Conservation (phyloP, 192 early-diverging fungal species). For the Podila clonocystis region DNA sequence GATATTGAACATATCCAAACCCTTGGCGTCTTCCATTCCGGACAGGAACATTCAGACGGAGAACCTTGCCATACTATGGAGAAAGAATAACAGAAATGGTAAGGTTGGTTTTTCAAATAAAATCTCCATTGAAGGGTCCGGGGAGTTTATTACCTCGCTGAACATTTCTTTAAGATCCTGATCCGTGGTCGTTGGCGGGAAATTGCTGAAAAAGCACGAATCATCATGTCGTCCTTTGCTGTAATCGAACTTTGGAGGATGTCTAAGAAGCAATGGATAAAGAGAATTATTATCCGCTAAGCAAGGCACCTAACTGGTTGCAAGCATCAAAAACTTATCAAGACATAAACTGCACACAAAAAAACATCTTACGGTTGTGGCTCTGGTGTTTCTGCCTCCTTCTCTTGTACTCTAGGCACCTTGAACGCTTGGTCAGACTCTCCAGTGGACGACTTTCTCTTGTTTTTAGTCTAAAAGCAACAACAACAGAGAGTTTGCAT, state of each 20-base stretch:
- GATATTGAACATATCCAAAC: not conserved
- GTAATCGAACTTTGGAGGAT: slow-evolving; percentile 11
- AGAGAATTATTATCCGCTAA: not conserved
- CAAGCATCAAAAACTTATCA: not conserved
- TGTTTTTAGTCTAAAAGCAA: slow-evolving; percentile 6
- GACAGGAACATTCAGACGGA: not conserved
- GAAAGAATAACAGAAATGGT: not conserved
- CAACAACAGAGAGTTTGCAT: not conserved
- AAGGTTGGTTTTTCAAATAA: not conserved
- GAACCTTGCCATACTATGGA: not conserved
- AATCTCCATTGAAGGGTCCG: no score
- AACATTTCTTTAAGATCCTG: slow-evolving; percentile 20
- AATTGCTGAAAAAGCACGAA: slow-evolving; percentile 42
- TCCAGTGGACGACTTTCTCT: slow-evolving; percentile 21
- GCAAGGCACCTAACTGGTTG: no score
- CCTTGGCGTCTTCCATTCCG: not conserved
- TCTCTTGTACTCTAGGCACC: slow-evolving; percentile 4
- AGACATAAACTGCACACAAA: not conserved
- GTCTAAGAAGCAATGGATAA: not conserved
- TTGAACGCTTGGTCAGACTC: slow-evolving; percentile 8
- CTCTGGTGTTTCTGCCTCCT: not conserved
- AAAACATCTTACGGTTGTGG: not conserved
- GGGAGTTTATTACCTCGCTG: slow-evolving; percentile 16
- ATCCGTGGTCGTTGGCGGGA: slow-evolving; percentile 15
- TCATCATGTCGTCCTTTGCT: slow-evolving; percentile 31